A percentile compares a stretch with the other conserved stretches of the same genome.
Conservation (phyloP, 2,329 filamentous ascomycete genomes). For the Arthrinium puccinioides region DNA sequence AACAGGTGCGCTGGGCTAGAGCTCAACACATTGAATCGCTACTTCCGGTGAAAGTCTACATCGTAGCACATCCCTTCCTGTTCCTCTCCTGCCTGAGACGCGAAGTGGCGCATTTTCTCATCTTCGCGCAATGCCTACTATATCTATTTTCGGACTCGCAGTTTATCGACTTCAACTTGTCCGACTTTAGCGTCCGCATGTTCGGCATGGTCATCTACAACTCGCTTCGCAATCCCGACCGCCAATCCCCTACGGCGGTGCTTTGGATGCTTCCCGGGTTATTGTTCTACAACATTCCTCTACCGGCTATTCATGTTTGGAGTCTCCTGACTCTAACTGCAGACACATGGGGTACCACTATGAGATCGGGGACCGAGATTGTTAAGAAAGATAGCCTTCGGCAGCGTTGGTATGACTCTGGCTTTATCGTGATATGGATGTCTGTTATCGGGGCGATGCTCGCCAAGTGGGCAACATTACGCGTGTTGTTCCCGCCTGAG, state of each 20-base stretch:
- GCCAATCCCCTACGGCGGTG: constrained; percentile 13
- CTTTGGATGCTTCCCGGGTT: constrained; percentile 18
- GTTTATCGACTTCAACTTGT: constrained; percentile 17
- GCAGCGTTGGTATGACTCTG: constrained; percentile 1
- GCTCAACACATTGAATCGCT: constrained; percentile 28
- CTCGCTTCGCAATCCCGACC: constrained; percentile 11
- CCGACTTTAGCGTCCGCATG: constrained; percentile 20
- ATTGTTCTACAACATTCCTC: constrained; percentile 25
- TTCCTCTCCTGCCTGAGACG: constrained; percentile 24
- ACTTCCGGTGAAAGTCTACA: constrained; percentile 24
- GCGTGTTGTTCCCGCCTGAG: no score
- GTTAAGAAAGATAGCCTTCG: not conserved
- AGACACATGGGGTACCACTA: constrained; percentile 26
- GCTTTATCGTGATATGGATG: no score
- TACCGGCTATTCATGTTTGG: constrained; percentile 27
- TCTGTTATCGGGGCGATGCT: no score
- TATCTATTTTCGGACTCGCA: constrained; percentile 20
- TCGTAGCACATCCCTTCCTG: constrained; percentile 23
- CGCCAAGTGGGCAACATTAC: no score
- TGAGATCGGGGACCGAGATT: constrained; percentile 20
- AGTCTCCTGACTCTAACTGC: constrained; percentile 23
- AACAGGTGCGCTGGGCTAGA: constrained; percentile 26
- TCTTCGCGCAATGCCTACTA: constrained; percentile 18
- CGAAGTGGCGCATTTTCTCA: constrained; percentile 18
- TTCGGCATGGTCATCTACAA: constrained; percentile 22